Evolutionary conservation across 2,329 filamentous ascomycete genomes (phyloP).

Genomic region (Paecilomyces niveus): DNA sequence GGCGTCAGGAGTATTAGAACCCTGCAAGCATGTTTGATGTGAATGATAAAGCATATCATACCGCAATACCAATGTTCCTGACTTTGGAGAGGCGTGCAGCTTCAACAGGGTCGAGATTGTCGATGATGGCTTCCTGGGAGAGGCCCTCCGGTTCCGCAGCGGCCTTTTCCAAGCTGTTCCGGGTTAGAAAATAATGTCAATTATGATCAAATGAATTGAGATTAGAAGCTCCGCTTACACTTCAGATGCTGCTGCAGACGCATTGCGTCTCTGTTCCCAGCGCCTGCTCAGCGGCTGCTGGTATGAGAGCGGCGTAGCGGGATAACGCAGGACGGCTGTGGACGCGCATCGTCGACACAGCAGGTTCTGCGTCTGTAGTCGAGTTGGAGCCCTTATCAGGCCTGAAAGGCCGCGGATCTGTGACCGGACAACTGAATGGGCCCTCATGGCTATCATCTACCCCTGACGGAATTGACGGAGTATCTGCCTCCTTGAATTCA

Average conservation of each 20-base stretch:
- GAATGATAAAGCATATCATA: constrained; percentile 39
- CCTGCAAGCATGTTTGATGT: neutral
- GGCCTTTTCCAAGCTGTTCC: constrained; percentile 47
- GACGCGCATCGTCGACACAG: constrained; percentile 34
- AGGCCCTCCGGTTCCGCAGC: constrained; percentile 50
- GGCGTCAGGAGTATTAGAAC: constrained; percentile 11
- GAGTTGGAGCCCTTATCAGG: constrained; percentile 24
- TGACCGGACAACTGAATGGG: constrained; percentile 34
- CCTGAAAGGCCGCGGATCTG: constrained; percentile 31
- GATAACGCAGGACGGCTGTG: constrained; percentile 27
- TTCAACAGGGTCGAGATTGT: constrained; percentile 75
- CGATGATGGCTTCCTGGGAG: constrained; percentile 61
- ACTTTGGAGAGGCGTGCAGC: constrained; percentile 70
- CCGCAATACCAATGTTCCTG: constrained; percentile 96
- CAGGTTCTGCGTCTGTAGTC: constrained; percentile 28
- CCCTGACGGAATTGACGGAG: constrained; percentile 19
- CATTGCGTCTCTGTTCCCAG: constrained; percentile 38
- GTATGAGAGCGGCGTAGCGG: constrained; percentile 23
- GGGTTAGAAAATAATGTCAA: neutral
- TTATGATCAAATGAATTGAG: constrained; percentile 2
- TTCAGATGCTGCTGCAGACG: constrained; percentile 36
- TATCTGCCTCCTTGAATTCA: constrained; percentile 13
- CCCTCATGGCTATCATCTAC: constrained; percentile 31
- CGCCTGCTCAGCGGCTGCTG: constrained; percentile 31
- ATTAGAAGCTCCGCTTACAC: constrained; percentile 27